Evolutionary conservation across 2,329 filamentous ascomycete genomes (phyloP), one percentile per base, ranked within the genome.

Genomic region (Aureobasidium sp.): DNA sequence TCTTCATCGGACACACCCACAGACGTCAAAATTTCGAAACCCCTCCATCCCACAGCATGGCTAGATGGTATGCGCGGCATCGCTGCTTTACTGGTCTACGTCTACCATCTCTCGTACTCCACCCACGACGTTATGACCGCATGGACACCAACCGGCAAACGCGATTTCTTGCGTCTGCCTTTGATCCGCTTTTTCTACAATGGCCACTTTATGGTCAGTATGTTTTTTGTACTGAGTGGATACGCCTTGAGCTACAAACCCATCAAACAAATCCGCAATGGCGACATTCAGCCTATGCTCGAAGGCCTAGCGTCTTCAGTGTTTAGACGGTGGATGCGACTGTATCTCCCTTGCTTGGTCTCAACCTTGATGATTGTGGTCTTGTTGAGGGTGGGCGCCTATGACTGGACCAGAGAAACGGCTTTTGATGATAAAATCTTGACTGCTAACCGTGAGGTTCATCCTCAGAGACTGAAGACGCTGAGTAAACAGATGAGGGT

Each of bases 201-300:
- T 57, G 83, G 82, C 0, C 81, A 80, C 3, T 63, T 81, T 0
- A 82, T 82, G 66, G 83, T 86, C 39, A 81, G 79, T 70, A 72
- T 85, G 65, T 87, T 87, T 75, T 86, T 85, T 68, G 79, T 85
- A 67, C 81, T 86, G 43, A 84, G 82, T 0, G 84, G 84, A 24
- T 86, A 85, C 70, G 84, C 82, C 2, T 75, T 87, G 15, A 81
- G 79, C 37, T 78, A 84, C 62, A 67, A 67, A 34, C 66, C 68
- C 4, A 39, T 67, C 6, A 63, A 55, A 41, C 63, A 59, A 34
- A 64, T 64, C 48, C 34, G 64, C 2, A 50, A 32, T 2, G 24
- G 27, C 12, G 27, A 61, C 0, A 26, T 70, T 69, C 68, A 74
- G 48, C 71, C 70, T 1, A 65, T 72, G 64, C 32, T 57, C 60